Evolutionary conservation across 306 rosid genomes (phyloP).

Genomic region (Begonia fuchsioides): DNA sequence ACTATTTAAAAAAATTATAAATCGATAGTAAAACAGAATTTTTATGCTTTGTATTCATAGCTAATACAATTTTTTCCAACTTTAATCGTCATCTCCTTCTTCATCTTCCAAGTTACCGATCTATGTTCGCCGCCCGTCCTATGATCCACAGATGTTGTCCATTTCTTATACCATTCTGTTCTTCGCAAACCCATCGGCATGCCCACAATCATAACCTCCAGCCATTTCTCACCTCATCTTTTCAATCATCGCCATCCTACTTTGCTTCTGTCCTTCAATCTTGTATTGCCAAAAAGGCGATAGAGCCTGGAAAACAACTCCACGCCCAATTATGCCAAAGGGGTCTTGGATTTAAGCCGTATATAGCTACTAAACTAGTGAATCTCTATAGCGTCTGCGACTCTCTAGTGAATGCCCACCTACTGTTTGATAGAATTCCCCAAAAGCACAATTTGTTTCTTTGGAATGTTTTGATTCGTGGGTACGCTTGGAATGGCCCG

Average conservation of each 20-base stretch:
- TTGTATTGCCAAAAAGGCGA: constrained; percentile 33
- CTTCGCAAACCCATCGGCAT: constrained; percentile 11
- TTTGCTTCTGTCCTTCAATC: constrained; percentile 37
- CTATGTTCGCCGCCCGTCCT: constrained; percentile 3
- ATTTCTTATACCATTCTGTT: constrained; percentile 11
- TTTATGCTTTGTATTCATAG: no score
- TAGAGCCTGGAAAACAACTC: constrained; percentile 46
- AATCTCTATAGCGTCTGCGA: constrained; percentile 27
- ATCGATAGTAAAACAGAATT: no score
- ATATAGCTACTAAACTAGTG: constrained; percentile 43
- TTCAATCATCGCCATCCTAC: constrained; percentile 10
- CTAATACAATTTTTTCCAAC: no score
- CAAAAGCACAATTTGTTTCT: constrained; percentile 41
- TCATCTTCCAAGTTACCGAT: constrained; percentile 2
- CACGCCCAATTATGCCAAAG: constrained; percentile 43
- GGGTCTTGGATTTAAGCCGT: constrained; percentile 33
- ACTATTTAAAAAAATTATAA: no score
- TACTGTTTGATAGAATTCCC: constrained; percentile 46
- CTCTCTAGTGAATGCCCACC: constrained; percentile 34
- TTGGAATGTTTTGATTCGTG: constrained; percentile 70
- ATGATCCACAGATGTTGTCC: constrained; percentile 3
- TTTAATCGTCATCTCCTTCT: no score
- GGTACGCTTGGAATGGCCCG: constrained; percentile 74
- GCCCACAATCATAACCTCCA: constrained; percentile 3
- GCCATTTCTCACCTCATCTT: constrained; percentile 3